Conservation (phyloP, 2,329 filamentous ascomycete species). For the Ceratocystis ficicola region DNA sequence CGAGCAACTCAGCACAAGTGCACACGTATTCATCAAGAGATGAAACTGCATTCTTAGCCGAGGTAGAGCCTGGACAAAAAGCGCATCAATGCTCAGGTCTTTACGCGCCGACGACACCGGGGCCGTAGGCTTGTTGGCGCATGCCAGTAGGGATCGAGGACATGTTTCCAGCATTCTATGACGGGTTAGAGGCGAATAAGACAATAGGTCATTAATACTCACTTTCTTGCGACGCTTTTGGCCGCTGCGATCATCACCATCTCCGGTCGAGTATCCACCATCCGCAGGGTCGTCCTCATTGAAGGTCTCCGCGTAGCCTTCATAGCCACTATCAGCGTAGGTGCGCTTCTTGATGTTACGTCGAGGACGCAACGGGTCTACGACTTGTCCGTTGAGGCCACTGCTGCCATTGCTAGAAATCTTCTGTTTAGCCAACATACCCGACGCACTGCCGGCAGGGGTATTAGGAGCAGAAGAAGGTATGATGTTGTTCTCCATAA, state of each 20-base stretch:
- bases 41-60: slow-evolving; percentile 22
- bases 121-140: slow-evolving; percentile 44
- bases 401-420: not conserved
- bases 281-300: slow-evolving; percentile 54
- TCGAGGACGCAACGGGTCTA: slow-evolving; percentile 46
- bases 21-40: slow-evolving; percentile 15
- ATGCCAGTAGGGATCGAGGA: slow-evolving; percentile 35
- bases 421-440: slow-evolving; percentile 4
- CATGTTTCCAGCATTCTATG: slow-evolving; percentile 37
- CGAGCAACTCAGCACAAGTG: slow-evolving; percentile 7
- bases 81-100: slow-evolving; percentile 2
- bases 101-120: slow-evolving; percentile 47
- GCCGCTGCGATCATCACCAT: slow-evolving; percentile 48
- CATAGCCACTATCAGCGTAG: slow-evolving; percentile 62
- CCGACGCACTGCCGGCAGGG: slow-evolving; percentile 13
- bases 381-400: slow-evolving; percentile 8
- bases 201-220: slow-evolving; percentile 25
- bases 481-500: slow-evolving; percentile 13
- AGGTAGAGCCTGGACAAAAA: slow-evolving; percentile 1
- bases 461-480: slow-evolving; percentile 17
- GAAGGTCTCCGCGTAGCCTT: slow-evolving; percentile 62
- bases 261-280: slow-evolving; percentile 57
- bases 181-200: slow-evolving; percentile 32
- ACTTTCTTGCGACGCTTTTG: slow-evolving; percentile 57
- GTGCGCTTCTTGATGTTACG: slow-evolving; percentile 60